phyloP scores from a whole-genome alignment of 1,139 yeast genomes.

The Saccharomycopsis hybrid region DNA sequence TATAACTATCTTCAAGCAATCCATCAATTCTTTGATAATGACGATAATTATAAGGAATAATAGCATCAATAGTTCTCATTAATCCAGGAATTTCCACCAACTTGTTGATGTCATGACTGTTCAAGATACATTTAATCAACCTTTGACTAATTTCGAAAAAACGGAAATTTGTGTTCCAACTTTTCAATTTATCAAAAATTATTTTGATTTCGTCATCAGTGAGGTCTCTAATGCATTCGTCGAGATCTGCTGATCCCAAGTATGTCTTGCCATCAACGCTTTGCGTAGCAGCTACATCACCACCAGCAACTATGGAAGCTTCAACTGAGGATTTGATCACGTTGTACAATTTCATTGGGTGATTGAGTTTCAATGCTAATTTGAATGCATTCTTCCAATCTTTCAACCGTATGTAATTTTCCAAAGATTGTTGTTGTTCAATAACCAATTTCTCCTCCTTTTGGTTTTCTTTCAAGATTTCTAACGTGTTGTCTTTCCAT shows the following conservation, averaged over 20 bases:
- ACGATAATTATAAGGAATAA: slow-evolving; percentile 82
- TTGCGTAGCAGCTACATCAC: slow-evolving; percentile 30
- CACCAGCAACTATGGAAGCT: slow-evolving; percentile 18
- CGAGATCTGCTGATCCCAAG: slow-evolving; percentile 60
- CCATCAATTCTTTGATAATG: slow-evolving; percentile 74
- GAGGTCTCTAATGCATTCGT: slow-evolving; percentile 53
- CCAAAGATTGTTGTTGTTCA: slow-evolving; percentile 82
- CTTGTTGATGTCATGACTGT: slow-evolving; percentile 45
- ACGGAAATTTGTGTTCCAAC: slow-evolving; percentile 90
- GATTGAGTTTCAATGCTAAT: slow-evolving; percentile 77
- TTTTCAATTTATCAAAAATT: slow-evolving; percentile 71
- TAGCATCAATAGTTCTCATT: slow-evolving; percentile 60
- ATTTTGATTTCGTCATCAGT: slow-evolving; percentile 52
- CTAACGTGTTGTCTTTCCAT: slow-evolving; percentile 86
- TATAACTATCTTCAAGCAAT: slow-evolving; percentile 75
- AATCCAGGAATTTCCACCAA: slow-evolving; percentile 63
- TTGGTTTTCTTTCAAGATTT: slow-evolving; percentile 45
- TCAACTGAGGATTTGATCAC: slow-evolving; percentile 54
- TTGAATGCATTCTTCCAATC: slow-evolving; percentile 89
- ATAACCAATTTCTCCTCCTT: slow-evolving; percentile 51
- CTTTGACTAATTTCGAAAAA: slow-evolving; percentile 78
- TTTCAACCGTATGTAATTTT: slow-evolving; percentile 59
- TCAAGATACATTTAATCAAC: slow-evolving; percentile 57
- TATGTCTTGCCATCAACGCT: slow-evolving; percentile 37
- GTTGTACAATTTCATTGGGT: slow-evolving; percentile 75